These are phyloP conservation scores for Fulvia fulva DNA, from an alignment of 2,329 filamentous ascomycete species.

Conservation along the genomic window DNA sequence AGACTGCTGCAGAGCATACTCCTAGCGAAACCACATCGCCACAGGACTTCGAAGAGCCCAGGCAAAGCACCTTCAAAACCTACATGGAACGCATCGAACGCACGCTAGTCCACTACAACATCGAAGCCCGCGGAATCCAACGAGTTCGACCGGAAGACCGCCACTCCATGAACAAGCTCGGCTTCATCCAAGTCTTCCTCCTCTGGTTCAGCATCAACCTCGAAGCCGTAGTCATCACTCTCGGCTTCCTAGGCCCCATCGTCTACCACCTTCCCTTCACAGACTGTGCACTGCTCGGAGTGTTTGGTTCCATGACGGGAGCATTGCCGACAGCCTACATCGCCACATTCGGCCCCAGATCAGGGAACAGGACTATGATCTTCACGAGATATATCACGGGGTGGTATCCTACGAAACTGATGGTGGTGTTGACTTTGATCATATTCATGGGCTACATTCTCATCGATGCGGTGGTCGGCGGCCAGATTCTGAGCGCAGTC, in stretches of 20 bases:
- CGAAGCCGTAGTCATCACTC: constrained; percentile 59
- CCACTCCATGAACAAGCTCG: constrained; percentile 48
- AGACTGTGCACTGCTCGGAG: constrained; percentile 54
- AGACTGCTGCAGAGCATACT: background rate
- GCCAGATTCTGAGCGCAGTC: constrained; percentile 65
- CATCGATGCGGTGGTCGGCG: constrained; percentile 63
- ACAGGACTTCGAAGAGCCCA: background rate
- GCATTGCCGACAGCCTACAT: constrained; percentile 56
- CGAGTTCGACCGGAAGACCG: constrained; percentile 54
- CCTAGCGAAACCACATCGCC: background rate
- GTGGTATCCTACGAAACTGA: constrained; percentile 62
- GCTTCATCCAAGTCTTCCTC: constrained; percentile 54
- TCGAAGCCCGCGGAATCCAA: constrained; percentile 59
- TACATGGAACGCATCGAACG: constrained; percentile 34
- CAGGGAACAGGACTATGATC: constrained; percentile 61
- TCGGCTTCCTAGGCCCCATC: constrained; percentile 60
- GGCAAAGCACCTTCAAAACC: background rate
- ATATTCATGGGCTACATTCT: constrained; percentile 57
- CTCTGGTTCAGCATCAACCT: constrained; percentile 62
- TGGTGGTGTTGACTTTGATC: constrained; percentile 60
- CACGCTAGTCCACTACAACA: constrained; percentile 48
- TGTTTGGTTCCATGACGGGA: constrained; percentile 56
- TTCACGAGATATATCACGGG: constrained; percentile 58
- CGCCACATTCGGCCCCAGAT: constrained; percentile 58
- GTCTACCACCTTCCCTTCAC: constrained; percentile 56